Conservation (phyloP, 2,329 filamentous ascomycete genomes). For the Arthroderma uncinatum region DNA sequence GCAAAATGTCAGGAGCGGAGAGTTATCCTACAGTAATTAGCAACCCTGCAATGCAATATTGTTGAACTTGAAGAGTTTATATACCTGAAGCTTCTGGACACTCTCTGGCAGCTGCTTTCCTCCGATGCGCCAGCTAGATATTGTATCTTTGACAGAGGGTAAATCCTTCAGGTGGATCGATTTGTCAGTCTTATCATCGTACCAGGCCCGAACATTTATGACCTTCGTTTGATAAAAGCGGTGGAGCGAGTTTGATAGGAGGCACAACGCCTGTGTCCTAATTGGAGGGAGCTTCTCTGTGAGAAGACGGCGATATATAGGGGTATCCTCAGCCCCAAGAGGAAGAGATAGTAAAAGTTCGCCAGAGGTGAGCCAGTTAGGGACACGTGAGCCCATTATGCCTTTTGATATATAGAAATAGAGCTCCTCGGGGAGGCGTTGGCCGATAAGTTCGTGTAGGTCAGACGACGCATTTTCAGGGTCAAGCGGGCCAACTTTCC, state of each 20-base stretch:
- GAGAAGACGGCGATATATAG: slow-evolving; percentile 71
- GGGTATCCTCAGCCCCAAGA: slow-evolving; percentile 67
- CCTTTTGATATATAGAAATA: slow-evolving; percentile 82
- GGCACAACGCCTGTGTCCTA: slow-evolving; percentile 62
- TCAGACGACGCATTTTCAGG: slow-evolving; percentile 65
- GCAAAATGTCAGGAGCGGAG: slow-evolving; percentile 26
- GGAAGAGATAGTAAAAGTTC: slow-evolving; percentile 72
- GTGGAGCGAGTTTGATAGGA: slow-evolving; percentile 69
- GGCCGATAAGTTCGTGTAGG: slow-evolving; percentile 80
- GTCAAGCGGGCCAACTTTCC: slow-evolving; percentile 64
- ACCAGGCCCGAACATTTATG: slow-evolving; percentile 74
- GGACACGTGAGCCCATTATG: slow-evolving; percentile 63
- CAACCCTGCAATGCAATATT: neutral
- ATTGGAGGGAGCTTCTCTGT: slow-evolving; percentile 62
- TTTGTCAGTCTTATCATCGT: slow-evolving; percentile 51
- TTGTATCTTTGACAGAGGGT: slow-evolving; percentile 43
- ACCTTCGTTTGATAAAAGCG: slow-evolving; percentile 72
- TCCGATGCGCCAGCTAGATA: slow-evolving; percentile 63
- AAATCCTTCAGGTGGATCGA: slow-evolving; percentile 54
- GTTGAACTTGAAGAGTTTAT: neutral
- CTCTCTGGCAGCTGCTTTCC: slow-evolving; percentile 40
- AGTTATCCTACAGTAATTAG: slow-evolving; percentile 9
- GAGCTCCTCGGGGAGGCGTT: slow-evolving; percentile 77
- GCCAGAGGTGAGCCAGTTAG: slow-evolving; percentile 71
- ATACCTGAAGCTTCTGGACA: slow-evolving; percentile 23